Evolutionary conservation across 768 basidiomycete genomes (phyloP).

Genomic region (Stropharia rugosoannulata): DNA sequence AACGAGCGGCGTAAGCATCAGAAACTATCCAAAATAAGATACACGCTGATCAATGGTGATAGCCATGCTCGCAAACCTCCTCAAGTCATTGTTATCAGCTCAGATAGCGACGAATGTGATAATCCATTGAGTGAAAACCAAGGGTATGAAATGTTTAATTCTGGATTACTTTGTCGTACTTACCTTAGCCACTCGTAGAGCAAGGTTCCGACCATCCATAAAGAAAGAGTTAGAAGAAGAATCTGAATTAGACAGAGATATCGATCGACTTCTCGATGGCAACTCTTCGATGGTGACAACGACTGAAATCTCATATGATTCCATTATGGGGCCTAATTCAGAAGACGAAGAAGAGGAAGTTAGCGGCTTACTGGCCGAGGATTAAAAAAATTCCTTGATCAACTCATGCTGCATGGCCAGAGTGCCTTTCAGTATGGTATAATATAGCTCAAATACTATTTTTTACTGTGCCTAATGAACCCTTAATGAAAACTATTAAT

Average conservation of each 20-base stretch:
- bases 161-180: not conserved
- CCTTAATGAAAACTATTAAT: not conserved
- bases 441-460: not conserved
- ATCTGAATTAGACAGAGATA: slow-evolving; percentile 37
- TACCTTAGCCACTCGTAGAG: slow-evolving; percentile 1
- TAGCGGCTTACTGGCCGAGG: slow-evolving; percentile 40
- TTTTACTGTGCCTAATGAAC: not conserved
- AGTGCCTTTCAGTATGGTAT: not conserved
- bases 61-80: slow-evolving; percentile 35
- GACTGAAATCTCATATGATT: slow-evolving; percentile 34
- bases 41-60: not conserved
- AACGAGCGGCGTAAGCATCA: slow-evolving; percentile 54
- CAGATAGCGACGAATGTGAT: slow-evolving; percentile 35
- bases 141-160: slow-evolving; percentile 13
- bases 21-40: not conserved
- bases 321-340: slow-evolving; percentile 45
- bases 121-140: slow-evolving; percentile 14
- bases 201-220: slow-evolving; percentile 13
- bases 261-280: slow-evolving; percentile 36
- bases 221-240: slow-evolving; percentile 44
- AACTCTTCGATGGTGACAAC: slow-evolving; percentile 12
- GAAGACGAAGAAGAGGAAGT: slow-evolving; percentile 56
- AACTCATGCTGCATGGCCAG: not conserved
- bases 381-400: slow-evolving; percentile 10
- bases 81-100: slow-evolving; percentile 34